Base-by-base conservation (phyloP, 148 eudicot genomes). In the Nepenthes mirabilis region DNA sequence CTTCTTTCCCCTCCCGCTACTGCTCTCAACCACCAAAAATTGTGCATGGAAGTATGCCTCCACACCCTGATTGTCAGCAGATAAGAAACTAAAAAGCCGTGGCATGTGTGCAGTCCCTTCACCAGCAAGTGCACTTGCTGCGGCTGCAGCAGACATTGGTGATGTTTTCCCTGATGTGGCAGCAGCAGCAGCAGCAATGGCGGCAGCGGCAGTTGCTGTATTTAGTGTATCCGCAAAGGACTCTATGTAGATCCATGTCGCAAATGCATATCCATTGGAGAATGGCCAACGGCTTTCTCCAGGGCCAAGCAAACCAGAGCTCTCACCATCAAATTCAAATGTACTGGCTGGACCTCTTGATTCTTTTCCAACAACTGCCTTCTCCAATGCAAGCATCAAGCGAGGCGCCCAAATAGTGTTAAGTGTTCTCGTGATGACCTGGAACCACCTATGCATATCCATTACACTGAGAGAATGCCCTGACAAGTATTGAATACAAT, bases 31-130 rank as follows among this genome's bases (percentile, higher is more conserved):
- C 54, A 89, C 99, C 81, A 94, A 79, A 83, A 94, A 89, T 70
- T 94, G 99, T 59, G 99, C 99, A 75, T 94, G 99, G 65, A 94
- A 94, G 73, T 94, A 94, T 37, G 99, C 99, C 70, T 94, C 99
- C 73, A 94, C 79, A 63, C 95, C 93, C 73, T 82, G 99, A 80
- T 94, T 89, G 66, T 94, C 99, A 68, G 95, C 86, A 52, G 99
- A 86, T 74, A 89, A 73, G 75, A 94, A 89, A 74, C 99, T 94
- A 73, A 89, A 94, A 48, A 94, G 80, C 2, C 99, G 85, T 40
- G 99, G 99, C 99, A 94, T 94, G 72, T 89, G 91, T 35, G 87
- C 87, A 2, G 97, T 86, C 73, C 97, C 99, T 84, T 94, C 99
- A 61, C 99, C 99, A 66, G 97, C 99, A 57, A 94, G 89, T 53